These are phyloP conservation scores for Rhododendron williamsianum DNA, from an alignment of 148 eudicot species.

Conservation along the genomic window DNA sequence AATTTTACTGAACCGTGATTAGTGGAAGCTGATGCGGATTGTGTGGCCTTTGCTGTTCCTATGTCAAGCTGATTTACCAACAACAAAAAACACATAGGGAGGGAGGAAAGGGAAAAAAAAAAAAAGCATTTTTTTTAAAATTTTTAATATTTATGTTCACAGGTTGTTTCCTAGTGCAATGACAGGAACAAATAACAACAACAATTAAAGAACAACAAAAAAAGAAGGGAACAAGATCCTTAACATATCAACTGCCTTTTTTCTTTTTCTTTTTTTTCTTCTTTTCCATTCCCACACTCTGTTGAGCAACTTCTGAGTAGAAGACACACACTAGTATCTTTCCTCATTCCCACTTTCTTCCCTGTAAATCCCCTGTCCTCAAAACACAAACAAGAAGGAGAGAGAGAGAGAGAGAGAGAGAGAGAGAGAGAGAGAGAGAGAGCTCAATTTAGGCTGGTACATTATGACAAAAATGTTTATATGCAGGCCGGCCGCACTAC, in stretches of 20 bases:
- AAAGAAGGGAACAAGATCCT: slow-evolving; percentile 14
- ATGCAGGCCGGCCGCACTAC: too few relatives aligned
- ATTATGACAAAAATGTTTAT: background rate
- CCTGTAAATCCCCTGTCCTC: slow-evolving; percentile 30
- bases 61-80: too few relatives aligned
- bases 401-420: background rate
- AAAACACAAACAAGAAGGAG: background rate
- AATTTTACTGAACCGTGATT: too few relatives aligned
- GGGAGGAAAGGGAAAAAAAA: background rate
- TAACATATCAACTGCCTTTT: slow-evolving; percentile 12
- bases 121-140: background rate
- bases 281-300: slow-evolving; percentile 12
- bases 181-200: slow-evolving; percentile 38
- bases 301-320: background rate
- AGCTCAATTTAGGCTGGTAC: background rate
- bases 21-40: too few relatives aligned
- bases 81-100: background rate
- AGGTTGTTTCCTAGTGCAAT: slow-evolving; percentile 47
- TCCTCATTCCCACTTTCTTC: slow-evolving; percentile 34
- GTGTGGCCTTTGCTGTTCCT: too few relatives aligned
- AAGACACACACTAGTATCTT: slow-evolving; percentile 8
- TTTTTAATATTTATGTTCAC: slow-evolving; percentile 28
- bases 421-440: background rate
- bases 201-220: slow-evolving; percentile 13
- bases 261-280: background rate